A percentile compares a stretch with the other conserved stretches of the same genome.
These are phyloP conservation scores for Cercospora sp. DNA, from an alignment of 2,329 filamentous ascomycete genomes.

Conservation along the genomic window DNA sequence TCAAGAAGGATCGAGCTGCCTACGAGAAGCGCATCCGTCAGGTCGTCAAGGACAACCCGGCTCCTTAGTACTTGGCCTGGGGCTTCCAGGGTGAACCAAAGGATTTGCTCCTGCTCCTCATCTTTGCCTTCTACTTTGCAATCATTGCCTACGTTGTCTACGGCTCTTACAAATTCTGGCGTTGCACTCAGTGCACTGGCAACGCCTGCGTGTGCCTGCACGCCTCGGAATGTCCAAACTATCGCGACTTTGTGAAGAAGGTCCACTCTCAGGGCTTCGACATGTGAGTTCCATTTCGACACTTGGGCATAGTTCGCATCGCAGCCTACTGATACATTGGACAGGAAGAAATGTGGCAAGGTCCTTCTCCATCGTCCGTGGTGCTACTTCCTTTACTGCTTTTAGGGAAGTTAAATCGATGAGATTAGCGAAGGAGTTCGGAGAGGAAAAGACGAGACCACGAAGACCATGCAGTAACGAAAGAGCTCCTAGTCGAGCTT, in stretches of 20 bases:
- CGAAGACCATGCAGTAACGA: background rate
- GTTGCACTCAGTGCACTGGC: too few relatives aligned
- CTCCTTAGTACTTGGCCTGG: constrained; percentile 48
- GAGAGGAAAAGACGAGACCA: background rate
- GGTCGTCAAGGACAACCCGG: constrained; percentile 86
- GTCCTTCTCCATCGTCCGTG: background rate
- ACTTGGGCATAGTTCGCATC: too few relatives aligned
- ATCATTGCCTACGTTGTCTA: too few relatives aligned
- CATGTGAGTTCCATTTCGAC: background rate
- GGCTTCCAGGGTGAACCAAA: background rate
- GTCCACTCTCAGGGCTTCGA: background rate
- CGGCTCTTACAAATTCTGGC: too few relatives aligned
- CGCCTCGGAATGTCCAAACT: too few relatives aligned
- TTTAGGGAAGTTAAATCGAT: background rate
- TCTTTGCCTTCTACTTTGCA: too few relatives aligned
- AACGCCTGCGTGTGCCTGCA: too few relatives aligned
- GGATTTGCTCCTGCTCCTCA: too few relatives aligned
- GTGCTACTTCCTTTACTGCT: too few relatives aligned
- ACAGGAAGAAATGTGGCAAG: background rate
- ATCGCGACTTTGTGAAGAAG: too few relatives aligned
- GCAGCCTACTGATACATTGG: too few relatives aligned
- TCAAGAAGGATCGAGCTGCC: constrained; percentile 81
- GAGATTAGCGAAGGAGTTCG: constrained; percentile 14
- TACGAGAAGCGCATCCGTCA: constrained; percentile 87
- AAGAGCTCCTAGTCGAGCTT: background rate